Base-by-base conservation (phyloP, 78 protist genomes). In the Monocercomonoides exilis region DNA sequence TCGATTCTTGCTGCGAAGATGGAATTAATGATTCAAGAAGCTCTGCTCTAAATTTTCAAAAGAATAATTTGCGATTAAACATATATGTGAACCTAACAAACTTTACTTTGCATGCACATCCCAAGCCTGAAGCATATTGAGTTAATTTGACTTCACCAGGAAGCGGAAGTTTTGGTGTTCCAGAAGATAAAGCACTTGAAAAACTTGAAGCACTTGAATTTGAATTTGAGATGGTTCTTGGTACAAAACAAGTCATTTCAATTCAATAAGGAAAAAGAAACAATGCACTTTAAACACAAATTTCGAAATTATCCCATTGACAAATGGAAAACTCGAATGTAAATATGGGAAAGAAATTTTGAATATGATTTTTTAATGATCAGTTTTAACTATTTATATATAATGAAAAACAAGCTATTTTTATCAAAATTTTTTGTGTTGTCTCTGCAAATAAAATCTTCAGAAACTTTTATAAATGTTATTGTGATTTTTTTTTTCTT, bases 41-140 rank as follows among this genome's bases (percentile, higher is more conserved):
- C 45, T 77, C 38, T 38, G 81, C 46, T 42, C 2, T 2, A 32
- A 1, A 43, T 42, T 11, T 77, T 35, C 11, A 35, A 42, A 3
- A 1, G 34, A 32, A 1, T 34, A 1, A 33, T 1, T 54, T 21
- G 21, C 1, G 34, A 1, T 41, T 2, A 41, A 64, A 35, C 82
- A 70, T 44, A 1, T 44, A 3, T 45, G 64, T 44, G 32, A 87
- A 77, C 42, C 85, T 70, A 38, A 2, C 77, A 36, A 85, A 5
- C 44, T 64, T 35, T 34, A 87, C 2, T 77, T 87, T 87, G 70
- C 89, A 87, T 29, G 85, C 89, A 43, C 89, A 87, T 35, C 89
- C 89, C 1, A 80, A 42, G 3, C 89, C 89, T 1, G 1, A 0
- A 63, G 86, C 86, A 32, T 84, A 84, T 1, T 84, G 38, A 43